Evolutionary conservation across 768 basidiomycete genomes (phyloP).

Genomic region (Glaciozyma martinii): DNA sequence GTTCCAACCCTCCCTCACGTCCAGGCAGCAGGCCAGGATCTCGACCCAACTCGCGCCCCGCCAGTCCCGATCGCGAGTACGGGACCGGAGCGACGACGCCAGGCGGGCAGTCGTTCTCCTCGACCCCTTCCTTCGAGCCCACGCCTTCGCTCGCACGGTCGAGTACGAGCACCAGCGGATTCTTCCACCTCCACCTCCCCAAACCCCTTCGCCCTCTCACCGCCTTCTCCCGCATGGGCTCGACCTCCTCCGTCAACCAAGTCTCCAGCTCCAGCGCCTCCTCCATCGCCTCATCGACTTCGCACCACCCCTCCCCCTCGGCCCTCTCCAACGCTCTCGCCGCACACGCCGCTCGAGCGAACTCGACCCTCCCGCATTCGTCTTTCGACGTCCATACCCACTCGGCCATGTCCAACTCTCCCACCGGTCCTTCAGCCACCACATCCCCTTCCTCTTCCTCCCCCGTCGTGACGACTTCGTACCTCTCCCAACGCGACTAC

Average conservation of each 20-base stretch:
- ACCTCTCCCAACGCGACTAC: not conserved
- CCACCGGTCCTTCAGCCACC: constrained; percentile 3
- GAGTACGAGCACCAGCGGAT: constrained; percentile 11
- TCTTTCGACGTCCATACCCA: constrained; percentile 10
- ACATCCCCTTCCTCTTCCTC: constrained; percentile 18
- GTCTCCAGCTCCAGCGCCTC: constrained; percentile 1
- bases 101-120: constrained; percentile 1
- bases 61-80: constrained; percentile 9
- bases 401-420: constrained; percentile 23
- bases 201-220: constrained; percentile 33
- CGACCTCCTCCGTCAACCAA: constrained; percentile 16
- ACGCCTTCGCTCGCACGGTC: constrained; percentile 12
- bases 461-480: constrained; percentile 3
- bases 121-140: constrained; percentile 1
- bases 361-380: not conserved
- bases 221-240: constrained; percentile 24
- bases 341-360: constrained; percentile 25
- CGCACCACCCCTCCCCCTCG: constrained; percentile 23
- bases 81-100: not conserved
- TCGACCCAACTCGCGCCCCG: constrained; percentile 26
- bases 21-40: constrained; percentile 38
- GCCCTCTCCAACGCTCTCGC: constrained; percentile 36
- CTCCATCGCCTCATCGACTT: not conserved
- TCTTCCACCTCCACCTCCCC: constrained; percentile 33
- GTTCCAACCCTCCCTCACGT: constrained; percentile 25